Evolutionary conservation across 2,329 filamentous ascomycete genomes (phyloP).

Genomic region (Phaeosphaeria sp.): DNA sequence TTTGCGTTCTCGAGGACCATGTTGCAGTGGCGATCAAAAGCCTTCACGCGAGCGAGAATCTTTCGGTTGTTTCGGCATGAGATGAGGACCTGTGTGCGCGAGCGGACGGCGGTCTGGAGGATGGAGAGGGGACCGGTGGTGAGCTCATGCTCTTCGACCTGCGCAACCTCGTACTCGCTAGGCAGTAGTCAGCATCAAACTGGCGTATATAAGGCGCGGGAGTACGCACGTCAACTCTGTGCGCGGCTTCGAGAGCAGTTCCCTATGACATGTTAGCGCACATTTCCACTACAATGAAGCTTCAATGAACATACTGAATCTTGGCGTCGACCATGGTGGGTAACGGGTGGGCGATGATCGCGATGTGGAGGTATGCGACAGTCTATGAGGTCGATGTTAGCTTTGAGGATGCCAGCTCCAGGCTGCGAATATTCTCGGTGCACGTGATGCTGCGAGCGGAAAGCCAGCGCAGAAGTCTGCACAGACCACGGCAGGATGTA

Average conservation of each 20-base stretch:
- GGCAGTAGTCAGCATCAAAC: constrained; percentile 24
- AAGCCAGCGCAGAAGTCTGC: constrained; percentile 24
- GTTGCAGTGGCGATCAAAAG: constrained; percentile 98
- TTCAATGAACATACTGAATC: constrained; percentile 48
- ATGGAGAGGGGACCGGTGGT: constrained; percentile 85
- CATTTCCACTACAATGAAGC: constrained; percentile 8
- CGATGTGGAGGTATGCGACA: constrained; percentile 2
- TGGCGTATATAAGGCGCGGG: constrained; percentile 1
- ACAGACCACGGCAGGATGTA: constrained; percentile 24
- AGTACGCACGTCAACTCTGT: constrained; percentile 84
- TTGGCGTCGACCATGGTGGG: constrained; percentile 49
- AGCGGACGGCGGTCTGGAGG: constrained; percentile 93
- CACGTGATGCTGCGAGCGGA: constrained; percentile 14
- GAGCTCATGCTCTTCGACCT: constrained; percentile 81
- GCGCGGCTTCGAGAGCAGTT: constrained; percentile 87
- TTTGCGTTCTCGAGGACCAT: constrained; percentile 98
- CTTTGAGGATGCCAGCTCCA: constrained; percentile 24
- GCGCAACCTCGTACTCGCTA: constrained; percentile 89
- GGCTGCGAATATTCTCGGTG: constrained; percentile 23
- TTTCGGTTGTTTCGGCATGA: constrained; percentile 99
- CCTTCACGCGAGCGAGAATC: constrained; percentile 94
- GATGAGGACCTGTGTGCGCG: constrained; percentile 94
- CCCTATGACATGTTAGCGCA: constrained; percentile 62
- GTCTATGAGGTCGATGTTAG: constrained; percentile 23
- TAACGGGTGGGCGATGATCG: constrained; percentile 2